Conservation (phyloP, 2,329 filamentous ascomycete species). For the Cytospora schulzeri region DNA sequence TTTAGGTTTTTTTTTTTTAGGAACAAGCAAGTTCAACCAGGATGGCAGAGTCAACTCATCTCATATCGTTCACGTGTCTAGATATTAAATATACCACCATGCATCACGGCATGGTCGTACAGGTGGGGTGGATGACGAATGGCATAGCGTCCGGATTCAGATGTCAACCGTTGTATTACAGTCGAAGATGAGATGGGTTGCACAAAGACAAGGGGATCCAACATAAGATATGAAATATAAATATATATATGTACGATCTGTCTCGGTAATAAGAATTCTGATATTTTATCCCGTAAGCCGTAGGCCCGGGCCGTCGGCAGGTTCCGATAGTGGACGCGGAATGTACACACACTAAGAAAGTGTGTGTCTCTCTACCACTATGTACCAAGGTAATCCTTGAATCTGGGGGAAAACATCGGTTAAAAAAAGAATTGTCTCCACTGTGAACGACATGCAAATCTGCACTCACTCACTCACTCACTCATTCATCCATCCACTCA, state of each 20-base stretch:
- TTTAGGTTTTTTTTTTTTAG: too few species aligned
- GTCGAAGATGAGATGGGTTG: not conserved
- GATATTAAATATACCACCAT: not conserved
- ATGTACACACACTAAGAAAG: not conserved
- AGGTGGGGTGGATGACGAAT: not conserved
- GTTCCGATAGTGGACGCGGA: not conserved
- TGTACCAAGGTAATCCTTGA: not conserved
- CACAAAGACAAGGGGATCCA: not conserved
- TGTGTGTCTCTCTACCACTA: too few species aligned
- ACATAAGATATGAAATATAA: too few species aligned
- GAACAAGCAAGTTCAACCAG: not conserved
- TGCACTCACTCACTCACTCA: not conserved
- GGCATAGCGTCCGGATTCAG: not conserved
- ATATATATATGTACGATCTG: too few species aligned
- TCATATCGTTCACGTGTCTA: too few species aligned
- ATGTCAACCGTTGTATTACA: not conserved
- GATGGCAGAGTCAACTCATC: not conserved
- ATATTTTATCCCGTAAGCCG: too few species aligned
- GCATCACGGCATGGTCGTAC: not conserved
- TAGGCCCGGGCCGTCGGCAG: conserved; percentile 2
- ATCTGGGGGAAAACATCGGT: not conserved
- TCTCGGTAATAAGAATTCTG: not conserved
- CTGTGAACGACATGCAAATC: not conserved
- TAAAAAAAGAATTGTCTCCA: not conserved
- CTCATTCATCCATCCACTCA: not conserved